Conservation (phyloP, 2,329 filamentous ascomycete genomes). For the Aspergillus aculeatus region DNA sequence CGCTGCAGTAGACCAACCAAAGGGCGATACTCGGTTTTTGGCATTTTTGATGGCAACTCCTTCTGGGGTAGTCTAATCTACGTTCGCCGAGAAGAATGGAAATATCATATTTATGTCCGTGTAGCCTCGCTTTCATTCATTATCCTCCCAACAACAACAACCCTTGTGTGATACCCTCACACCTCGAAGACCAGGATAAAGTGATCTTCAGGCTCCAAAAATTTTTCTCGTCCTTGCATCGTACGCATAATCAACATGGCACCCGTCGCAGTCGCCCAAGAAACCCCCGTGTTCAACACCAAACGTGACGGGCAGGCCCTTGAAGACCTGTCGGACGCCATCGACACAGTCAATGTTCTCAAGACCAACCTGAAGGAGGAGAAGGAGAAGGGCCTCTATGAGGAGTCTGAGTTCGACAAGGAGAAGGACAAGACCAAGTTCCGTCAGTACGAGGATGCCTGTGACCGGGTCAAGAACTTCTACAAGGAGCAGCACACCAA, state of each 20-base stretch:
- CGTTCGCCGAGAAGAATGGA: not conserved
- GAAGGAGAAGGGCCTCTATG: conserved; percentile 43
- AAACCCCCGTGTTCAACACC: conserved; percentile 33
- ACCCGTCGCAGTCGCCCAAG: conserved; percentile 29
- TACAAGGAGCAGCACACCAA: conserved; percentile 71
- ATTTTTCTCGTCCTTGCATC: not conserved
- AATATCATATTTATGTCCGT: conserved; percentile 9
- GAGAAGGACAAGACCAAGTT: conserved; percentile 78
- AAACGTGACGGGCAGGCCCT: conserved; percentile 57
- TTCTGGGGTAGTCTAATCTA: not conserved
- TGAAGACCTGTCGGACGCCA: conserved; percentile 58
- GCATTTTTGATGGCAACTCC: not conserved
- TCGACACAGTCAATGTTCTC: conserved; percentile 61
- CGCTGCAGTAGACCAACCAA: not conserved
- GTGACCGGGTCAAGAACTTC: conserved; percentile 81
- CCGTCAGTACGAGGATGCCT: conserved; percentile 78
- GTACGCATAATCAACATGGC: conserved; percentile 25
- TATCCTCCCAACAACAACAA: not conserved
- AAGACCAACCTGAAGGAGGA: conserved; percentile 56
- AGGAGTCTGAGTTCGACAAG: conserved; percentile 66
- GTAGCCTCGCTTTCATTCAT: conserved; percentile 3
- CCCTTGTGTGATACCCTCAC: conserved; percentile 3
- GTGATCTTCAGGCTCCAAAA: not conserved
- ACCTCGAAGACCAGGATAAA: not conserved
- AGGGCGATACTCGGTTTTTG: not conserved